These are phyloP conservation scores for Exophiala aquamarina DNA, from an alignment of 2,329 filamentous ascomycete species.

Conservation along the genomic window DNA sequence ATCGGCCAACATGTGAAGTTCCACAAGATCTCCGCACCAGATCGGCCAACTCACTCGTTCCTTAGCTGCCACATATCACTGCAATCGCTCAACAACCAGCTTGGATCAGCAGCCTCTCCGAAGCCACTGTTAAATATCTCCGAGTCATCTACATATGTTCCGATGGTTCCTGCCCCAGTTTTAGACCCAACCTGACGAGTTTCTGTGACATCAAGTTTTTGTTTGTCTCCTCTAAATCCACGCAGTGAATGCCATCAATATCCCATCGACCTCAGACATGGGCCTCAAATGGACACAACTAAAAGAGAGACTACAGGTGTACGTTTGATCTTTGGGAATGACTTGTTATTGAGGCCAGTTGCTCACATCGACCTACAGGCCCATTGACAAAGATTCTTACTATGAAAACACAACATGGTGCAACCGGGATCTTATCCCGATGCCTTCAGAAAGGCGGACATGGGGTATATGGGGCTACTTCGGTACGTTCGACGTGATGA, in stretches of 20 bases:
- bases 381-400: constrained; percentile 26
- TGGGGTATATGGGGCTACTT: constrained; percentile 31
- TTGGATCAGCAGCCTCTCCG: constrained; percentile 17
- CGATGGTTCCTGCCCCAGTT: constrained; percentile 11
- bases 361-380: constrained; percentile 16
- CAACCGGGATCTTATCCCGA: constrained; percentile 33
- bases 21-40: no score
- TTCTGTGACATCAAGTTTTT: constrained; percentile 8
- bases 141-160: neutral
- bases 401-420: constrained; percentile 31
- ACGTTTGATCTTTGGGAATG: neutral
- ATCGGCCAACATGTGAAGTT: no score
- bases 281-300: constrained; percentile 14
- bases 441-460: constrained; percentile 30
- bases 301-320: constrained; percentile 17
- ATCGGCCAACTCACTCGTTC: no score
- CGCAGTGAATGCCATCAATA: no score
- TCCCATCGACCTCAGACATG: constrained; percentile 9
- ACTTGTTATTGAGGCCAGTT: no score
- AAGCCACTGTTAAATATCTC: neutral
- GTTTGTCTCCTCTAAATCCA: neutral
- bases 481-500: constrained; percentile 20
- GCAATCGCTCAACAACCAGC: neutral
- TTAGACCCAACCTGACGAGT: neutral
- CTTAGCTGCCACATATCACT: no score